These are phyloP conservation scores for Berberis thunbergii DNA, from an alignment of 164 flowering plant species.

Conservation along the genomic window DNA sequence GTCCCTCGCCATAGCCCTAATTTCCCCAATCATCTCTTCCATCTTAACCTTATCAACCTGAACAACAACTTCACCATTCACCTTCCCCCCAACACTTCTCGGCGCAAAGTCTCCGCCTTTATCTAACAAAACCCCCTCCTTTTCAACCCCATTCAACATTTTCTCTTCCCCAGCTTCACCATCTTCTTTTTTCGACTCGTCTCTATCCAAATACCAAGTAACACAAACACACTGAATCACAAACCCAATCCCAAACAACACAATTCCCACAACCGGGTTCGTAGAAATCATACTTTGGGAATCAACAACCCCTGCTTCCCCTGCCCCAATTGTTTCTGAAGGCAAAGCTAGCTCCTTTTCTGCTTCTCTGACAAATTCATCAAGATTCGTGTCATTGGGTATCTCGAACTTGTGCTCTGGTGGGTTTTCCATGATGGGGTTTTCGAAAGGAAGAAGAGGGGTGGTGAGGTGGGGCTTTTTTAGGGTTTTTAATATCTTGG, in stretches of 20 bases:
- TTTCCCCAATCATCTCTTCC: conserved; percentile 44
- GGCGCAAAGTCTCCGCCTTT: not conserved
- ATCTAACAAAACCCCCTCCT: conserved; percentile 10
- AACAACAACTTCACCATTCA: conserved; percentile 8
- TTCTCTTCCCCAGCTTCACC: conserved; percentile 4
- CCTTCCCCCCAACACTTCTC: not conserved
- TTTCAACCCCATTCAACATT: conserved; percentile 9
- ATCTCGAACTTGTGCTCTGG: conserved; percentile 8
- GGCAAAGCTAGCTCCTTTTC: not conserved
- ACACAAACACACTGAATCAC: conserved; percentile 50
- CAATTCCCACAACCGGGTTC: conserved; percentile 23
- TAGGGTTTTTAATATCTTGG: conserved; percentile 59
- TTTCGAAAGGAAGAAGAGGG: not conserved
- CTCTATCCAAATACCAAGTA: conserved; percentile 32
- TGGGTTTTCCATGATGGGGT: conserved; percentile 4
- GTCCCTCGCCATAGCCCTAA: conserved; percentile 65
- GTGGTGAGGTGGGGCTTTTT: conserved; percentile 28
- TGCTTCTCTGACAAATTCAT: not conserved
- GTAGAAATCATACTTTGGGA: conserved; percentile 12
- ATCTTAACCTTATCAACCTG: conserved; percentile 25
- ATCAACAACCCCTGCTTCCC: conserved; percentile 12
- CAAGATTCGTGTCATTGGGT: conserved; percentile 4
- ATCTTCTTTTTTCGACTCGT: conserved; percentile 12
- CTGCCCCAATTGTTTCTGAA: not conserved
- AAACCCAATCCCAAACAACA: conserved; percentile 40